Evolutionary conservation across 2,329 filamentous ascomycete genomes (phyloP).

Genomic region (Nemania sp.): DNA sequence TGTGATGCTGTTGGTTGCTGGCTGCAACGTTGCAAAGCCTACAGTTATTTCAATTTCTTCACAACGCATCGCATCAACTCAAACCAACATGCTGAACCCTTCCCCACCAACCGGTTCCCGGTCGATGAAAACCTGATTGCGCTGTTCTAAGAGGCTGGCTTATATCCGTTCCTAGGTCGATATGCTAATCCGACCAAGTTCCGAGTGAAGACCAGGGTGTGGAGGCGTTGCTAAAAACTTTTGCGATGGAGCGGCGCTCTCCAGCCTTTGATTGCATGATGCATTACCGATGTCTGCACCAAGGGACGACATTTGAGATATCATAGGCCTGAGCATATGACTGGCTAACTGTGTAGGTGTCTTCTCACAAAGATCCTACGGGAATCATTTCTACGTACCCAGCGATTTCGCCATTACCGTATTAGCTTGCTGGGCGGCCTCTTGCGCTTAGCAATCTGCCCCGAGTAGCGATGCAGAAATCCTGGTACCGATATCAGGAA

Average conservation of each 20-base stretch:
- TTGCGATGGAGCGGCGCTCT: neutral
- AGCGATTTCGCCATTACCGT: neutral
- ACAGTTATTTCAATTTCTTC: neutral
- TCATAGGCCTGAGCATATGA: neutral
- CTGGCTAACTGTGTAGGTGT: neutral
- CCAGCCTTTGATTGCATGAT: neutral
- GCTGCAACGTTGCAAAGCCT: slow-evolving; percentile 21
- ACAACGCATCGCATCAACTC: neutral
- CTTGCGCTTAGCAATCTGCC: neutral
- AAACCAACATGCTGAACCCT: neutral
- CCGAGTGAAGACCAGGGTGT: neutral
- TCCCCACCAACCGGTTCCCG: neutral
- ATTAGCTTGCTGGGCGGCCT: neutral
- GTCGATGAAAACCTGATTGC: neutral
- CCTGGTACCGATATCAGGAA: neutral
- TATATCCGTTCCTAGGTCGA: neutral
- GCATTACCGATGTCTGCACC: neutral
- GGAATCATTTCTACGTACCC: neutral
- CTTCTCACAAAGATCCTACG: neutral
- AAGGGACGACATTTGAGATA: neutral
- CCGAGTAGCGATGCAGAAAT: neutral
- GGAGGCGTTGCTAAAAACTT: neutral
- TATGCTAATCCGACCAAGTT: neutral
- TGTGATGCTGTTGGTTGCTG: neutral
- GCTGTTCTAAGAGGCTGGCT: neutral